Percentiles rank a stretch among this genome's conserved stretches.
Evolutionary conservation across 805 yeast genomes (phyloP).

Genomic region (Clavispora fructus): DNA sequence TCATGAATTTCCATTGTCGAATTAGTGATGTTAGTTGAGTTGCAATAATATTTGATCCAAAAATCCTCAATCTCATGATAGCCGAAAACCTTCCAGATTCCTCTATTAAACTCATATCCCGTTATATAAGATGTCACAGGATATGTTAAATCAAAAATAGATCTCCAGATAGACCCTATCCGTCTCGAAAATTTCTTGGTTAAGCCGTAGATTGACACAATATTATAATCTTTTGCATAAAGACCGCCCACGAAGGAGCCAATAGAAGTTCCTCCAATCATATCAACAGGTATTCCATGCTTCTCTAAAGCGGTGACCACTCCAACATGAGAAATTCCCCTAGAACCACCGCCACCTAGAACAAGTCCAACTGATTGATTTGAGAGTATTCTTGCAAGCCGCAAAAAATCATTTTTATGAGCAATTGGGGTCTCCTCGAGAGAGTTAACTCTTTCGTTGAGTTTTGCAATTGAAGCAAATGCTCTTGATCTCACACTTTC

Average conservation of each 20-base stretch:
- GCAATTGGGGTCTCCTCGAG: slow-evolving; percentile 14
- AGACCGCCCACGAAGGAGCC: slow-evolving; percentile 95
- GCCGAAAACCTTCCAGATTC: slow-evolving; percentile 96
- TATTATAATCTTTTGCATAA: slow-evolving; percentile 86
- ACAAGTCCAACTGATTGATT: slow-evolving; percentile 94
- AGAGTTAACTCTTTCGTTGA: slow-evolving; percentile 18
- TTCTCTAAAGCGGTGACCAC: slow-evolving; percentile 87
- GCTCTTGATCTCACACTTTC: slow-evolving; percentile 30
- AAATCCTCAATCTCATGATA: slow-evolving; percentile 91
- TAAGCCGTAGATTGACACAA: slow-evolving; percentile 86
- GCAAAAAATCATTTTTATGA: slow-evolving; percentile 65
- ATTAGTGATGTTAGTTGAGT: slow-evolving; percentile 91
- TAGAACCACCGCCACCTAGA: slow-evolving; percentile 96
- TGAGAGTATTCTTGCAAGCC: slow-evolving; percentile 83
- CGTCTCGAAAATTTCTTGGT: slow-evolving; percentile 83
- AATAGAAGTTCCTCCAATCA: slow-evolving; percentile 94
- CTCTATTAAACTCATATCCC: slow-evolving; percentile 95
- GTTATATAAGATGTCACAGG: slow-evolving; percentile 94
- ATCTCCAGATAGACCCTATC: slow-evolving; percentile 81
- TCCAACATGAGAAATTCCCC: slow-evolving; percentile 91
- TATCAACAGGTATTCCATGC: slow-evolving; percentile 87
- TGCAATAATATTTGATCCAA: slow-evolving; percentile 85
- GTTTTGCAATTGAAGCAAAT: slow-evolving; percentile 21
- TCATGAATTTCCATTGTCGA: slow-evolving; percentile 94
- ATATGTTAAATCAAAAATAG: slow-evolving; percentile 77